Percentiles rank a stretch among this genome's conserved stretches.
These are phyloP conservation scores for Arabidopsis suecica DNA, from an alignment of 345 rosid species.

Conservation along the genomic window DNA sequence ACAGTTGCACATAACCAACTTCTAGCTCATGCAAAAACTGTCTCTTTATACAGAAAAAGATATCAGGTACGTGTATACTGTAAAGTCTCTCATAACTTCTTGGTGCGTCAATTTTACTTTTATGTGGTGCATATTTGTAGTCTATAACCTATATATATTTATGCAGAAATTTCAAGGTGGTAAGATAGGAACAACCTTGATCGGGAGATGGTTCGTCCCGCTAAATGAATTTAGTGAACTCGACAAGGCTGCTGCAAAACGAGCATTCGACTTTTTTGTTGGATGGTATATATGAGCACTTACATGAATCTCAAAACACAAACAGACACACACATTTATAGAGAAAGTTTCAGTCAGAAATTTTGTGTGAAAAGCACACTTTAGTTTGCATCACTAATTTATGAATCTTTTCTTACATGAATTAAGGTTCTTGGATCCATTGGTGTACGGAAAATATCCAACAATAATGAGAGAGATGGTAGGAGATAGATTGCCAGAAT, in stretches of 20 bases:
- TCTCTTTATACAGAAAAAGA: conserved; percentile 29
- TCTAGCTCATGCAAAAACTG: conserved; percentile 54
- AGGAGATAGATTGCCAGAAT: conserved; percentile 36
- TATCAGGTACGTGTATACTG: conserved; percentile 31
- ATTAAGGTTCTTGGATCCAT: conserved; percentile 39
- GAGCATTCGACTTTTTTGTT: conserved; percentile 38
- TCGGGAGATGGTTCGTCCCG: conserved; percentile 34
- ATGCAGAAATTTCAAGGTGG: conserved; percentile 31
- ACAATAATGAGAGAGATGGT: conserved; percentile 17
- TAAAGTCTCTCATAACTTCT: background rate
- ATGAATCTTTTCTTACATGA: background rate
- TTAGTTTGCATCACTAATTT: background rate
- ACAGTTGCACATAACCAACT: conserved; percentile 50
- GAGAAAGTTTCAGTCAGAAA: background rate
- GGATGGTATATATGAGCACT: conserved; percentile 35
- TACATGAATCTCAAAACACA: no score
- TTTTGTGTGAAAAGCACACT: background rate
- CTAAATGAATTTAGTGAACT: conserved; percentile 4
- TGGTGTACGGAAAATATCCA: conserved; percentile 39
- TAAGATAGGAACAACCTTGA: conserved; percentile 28
- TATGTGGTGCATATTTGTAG: background rate
- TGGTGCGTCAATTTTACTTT: background rate
- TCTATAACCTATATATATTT: background rate
- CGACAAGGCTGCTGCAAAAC: conserved; percentile 31
- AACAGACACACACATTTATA: background rate